Base-by-base conservation (phyloP, 2,329 filamentous ascomycete genomes). In the Colletotrichum siamense region DNA sequence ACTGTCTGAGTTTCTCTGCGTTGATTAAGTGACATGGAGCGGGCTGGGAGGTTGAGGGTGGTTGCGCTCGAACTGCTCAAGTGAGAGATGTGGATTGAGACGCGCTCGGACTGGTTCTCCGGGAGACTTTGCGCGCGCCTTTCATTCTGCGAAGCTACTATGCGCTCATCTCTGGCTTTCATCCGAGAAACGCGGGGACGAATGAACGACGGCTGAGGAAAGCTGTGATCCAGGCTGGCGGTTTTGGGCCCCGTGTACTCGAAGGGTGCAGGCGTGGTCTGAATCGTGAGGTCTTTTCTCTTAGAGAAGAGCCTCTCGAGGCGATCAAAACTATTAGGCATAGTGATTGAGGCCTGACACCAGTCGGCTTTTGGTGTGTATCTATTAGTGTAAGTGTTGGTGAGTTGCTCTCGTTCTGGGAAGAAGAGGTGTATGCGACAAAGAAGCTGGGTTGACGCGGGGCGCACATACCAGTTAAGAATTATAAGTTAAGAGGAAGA, bases 121-220 rank as follows among this genome's bases (percentile, higher is more conserved):
- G 78, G 77, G 10, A 79, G 69, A 49, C 78, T 79, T 15, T 65
- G 71, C 9, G 78, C 30, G 32, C 78, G 74, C 30, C 63, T 68
- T 16, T 70, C 77, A 18, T 65, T 61, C 13, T 72, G 68, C 4
- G 68, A 36, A 49, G 70, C 69, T 3, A 73, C 36, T 22, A 73
- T 78, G 22, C 79, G 79, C 79, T 89, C 89, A 64, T 91, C 88
- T 64, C 91, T 87, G n/a, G 91, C 90, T 63, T 87, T 83, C 91
- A 92, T 92, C 28, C 89, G 87, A 71, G 85, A 86, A 18, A 87
- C 85, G 49, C 86, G 91, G 30, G 91, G 91, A 62, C 89, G 86
- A 77, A 92, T 90, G 78, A 91, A 92, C 1, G 89, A 90, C 8
- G 89, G 87, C 24, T 86, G 86, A 6, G 89, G 89, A 77, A 91